Conservation (phyloP, 129 eudicot species). For the Rutidosis leptorrhynchoides region DNA sequence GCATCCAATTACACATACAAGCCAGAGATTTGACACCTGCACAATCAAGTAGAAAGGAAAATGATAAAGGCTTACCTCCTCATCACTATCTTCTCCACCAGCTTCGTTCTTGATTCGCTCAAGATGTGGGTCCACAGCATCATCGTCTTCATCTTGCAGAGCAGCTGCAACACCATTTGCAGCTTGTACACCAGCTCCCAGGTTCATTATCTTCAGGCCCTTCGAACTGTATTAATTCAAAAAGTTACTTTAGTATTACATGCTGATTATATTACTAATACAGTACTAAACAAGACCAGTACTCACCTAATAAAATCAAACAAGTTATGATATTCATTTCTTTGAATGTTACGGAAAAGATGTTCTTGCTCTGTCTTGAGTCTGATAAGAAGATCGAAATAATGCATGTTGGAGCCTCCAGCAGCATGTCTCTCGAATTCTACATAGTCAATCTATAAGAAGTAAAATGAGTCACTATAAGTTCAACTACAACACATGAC, state of each 20-base stretch:
- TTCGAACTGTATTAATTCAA: conserved; percentile 52
- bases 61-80: conserved; percentile 55
- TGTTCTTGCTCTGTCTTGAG: conserved; percentile 95
- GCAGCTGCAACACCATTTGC: conserved; percentile 78
- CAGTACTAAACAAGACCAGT: conserved; percentile 5
- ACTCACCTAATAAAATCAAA: conserved; percentile 76
- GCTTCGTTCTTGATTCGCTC: conserved; percentile 76
- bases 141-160: conserved; percentile 57
- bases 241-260: not conserved
- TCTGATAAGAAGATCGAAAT: conserved; percentile 81
- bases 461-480: not conserved
- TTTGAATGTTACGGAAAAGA: conserved; percentile 93
- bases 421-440: conserved; percentile 96
- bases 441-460: conserved; percentile 77
- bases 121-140: conserved; percentile 88
- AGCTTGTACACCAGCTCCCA: conserved; percentile 55
- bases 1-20: too few relatives aligned
- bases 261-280: too few relatives aligned
- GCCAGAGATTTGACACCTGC: not conserved
- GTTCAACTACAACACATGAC: conserved; percentile 19
- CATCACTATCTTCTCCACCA: conserved; percentile 87
- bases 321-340: conserved; percentile 85
- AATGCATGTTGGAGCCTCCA: conserved; percentile 97
- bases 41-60: not conserved
- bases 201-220: conserved; percentile 81